A percentile compares a stretch with the other conserved stretches of the same genome.
Evolutionary conservation across 148 eudicot genomes (phyloP).

Genomic region (Spergularia bocconei): DNA sequence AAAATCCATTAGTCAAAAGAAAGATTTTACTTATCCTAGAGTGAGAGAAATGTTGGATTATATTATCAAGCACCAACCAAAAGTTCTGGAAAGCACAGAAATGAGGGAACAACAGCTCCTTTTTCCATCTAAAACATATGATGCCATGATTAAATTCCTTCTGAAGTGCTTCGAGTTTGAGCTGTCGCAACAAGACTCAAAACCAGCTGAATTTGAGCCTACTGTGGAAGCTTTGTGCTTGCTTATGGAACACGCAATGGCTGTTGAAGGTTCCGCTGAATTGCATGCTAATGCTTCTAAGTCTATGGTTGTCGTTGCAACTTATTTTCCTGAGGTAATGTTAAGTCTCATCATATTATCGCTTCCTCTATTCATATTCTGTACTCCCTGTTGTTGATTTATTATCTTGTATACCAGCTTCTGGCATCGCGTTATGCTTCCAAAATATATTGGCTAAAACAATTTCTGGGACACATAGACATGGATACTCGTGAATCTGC

Average conservation of each 20-base stretch:
- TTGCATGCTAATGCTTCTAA: constrained; percentile 84
- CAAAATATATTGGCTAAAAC: constrained; percentile 76
- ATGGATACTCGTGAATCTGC: constrained; percentile 79
- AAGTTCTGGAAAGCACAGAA: constrained; percentile 45
- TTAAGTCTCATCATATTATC: constrained; percentile 4
- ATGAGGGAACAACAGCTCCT: constrained; percentile 61
- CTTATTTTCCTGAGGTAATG: constrained; percentile 74
- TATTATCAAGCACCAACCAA: constrained; percentile 65
- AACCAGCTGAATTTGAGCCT: constrained; percentile 38
- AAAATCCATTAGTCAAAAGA: constrained; percentile 38
- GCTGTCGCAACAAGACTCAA: constrained; percentile 34
- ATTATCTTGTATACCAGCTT: constrained; percentile 43
- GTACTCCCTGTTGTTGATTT: constrained; percentile 18
- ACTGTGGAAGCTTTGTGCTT: constrained; percentile 62
- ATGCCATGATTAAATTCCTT: constrained; percentile 74
- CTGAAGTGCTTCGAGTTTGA: constrained; percentile 85
- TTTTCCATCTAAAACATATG: constrained; percentile 70
- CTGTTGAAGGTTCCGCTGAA: constrained; percentile 84
- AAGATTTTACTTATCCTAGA: constrained; percentile 57
- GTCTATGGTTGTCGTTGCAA: constrained; percentile 61
- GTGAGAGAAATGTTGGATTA: constrained; percentile 68
- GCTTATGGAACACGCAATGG: constrained; percentile 88
- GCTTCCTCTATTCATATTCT: constrained; percentile 13
- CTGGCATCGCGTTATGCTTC: constrained; percentile 71
- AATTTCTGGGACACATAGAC: constrained; percentile 73